A percentile compares a stretch with the other conserved stretches of the same genome.
These are phyloP conservation scores for Colletotrichum orbiculare DNA, from an alignment of 2,329 filamentous ascomycete species.

Conservation along the genomic window DNA sequence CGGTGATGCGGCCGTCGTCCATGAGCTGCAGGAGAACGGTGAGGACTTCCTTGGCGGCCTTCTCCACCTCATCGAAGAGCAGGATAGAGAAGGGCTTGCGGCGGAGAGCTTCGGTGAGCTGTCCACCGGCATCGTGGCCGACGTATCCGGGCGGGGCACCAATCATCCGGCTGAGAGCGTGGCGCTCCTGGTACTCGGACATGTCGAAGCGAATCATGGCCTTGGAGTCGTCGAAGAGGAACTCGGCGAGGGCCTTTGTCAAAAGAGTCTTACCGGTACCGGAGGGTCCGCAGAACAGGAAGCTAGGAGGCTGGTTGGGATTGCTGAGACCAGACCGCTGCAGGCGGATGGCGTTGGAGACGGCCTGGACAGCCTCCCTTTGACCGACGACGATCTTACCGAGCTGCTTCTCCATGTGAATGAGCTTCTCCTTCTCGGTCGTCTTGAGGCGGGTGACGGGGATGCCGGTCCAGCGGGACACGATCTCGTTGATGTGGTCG, in stretches of 20 bases:
- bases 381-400: conserved; percentile 90
- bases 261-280: conserved; percentile 98
- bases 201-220: conserved; percentile 99
- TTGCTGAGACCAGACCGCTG: conserved; percentile 95
- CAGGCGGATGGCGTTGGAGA: conserved; percentile 94
- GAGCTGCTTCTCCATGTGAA: conserved; percentile 93
- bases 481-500: conserved; percentile 99
- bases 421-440: conserved; percentile 97
- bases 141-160: conserved; percentile 97
- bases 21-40: conserved; percentile 99
- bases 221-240: conserved; percentile 96
- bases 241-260: conserved; percentile 96
- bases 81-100: conserved; percentile 97
- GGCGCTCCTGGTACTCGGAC: conserved; percentile 99
- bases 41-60: conserved; percentile 96
- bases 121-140: conserved; percentile 93
- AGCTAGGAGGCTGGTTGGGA: conserved; percentile 95
- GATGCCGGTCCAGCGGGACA: conserved; percentile 97
- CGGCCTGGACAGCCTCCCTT: conserved; percentile 90
- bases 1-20: conserved; percentile 98
- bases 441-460: conserved; percentile 94
- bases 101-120: conserved; percentile 93
- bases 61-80: conserved; percentile 97
- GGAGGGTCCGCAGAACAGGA: conserved; percentile 98
- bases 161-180: conserved; percentile 96